Conservation (phyloP, 768 basidiomycete genomes). For the Neoboletus brunneissimus region DNA sequence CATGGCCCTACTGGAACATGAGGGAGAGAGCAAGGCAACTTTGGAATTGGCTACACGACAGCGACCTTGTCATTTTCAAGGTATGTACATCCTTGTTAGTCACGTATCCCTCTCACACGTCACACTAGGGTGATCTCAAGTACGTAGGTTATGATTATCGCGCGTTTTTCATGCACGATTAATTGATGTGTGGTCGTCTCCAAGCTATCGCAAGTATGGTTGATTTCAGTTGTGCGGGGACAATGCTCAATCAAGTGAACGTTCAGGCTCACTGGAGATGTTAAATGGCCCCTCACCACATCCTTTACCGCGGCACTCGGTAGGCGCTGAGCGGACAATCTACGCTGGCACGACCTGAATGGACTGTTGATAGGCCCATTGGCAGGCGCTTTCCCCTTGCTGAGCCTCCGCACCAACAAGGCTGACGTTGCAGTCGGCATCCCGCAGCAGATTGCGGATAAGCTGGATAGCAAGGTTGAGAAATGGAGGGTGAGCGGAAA, state of each 20-base stretch:
- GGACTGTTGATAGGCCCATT: conserved; percentile 56
- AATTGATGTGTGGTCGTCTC: conserved; percentile 1
- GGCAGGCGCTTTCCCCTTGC: conserved; percentile 71
- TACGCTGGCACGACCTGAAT: not conserved
- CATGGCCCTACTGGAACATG: conserved; percentile 78
- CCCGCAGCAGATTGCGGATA: conserved; percentile 57
- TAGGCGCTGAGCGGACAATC: conserved; percentile 25
- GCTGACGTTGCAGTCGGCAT: conserved; percentile 93
- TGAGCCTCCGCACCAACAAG: conserved; percentile 91
- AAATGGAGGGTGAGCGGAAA: conserved; percentile 81
- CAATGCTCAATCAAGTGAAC: conserved; percentile 3
- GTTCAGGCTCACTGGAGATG: conserved; percentile 81
- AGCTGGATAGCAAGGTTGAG: conserved; percentile 59
- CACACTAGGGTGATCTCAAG: conserved; percentile 83
- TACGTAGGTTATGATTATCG: conserved; percentile 38
- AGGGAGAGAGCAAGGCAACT: conserved; percentile 47
- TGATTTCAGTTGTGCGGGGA: not conserved
- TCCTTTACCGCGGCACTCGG: conserved; percentile 73
- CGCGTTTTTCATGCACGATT: not conserved
- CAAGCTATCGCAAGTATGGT: conserved; percentile 80
- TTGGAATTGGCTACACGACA: conserved; percentile 47
- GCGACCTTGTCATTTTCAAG: conserved; percentile 83
- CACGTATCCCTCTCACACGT: not conserved
- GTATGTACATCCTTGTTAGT: conserved; percentile 32
- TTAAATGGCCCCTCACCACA: conserved; percentile 82